These are phyloP conservation scores for Ulmus americana DNA, from an alignment of 331 rosid species.

Conservation along the genomic window DNA sequence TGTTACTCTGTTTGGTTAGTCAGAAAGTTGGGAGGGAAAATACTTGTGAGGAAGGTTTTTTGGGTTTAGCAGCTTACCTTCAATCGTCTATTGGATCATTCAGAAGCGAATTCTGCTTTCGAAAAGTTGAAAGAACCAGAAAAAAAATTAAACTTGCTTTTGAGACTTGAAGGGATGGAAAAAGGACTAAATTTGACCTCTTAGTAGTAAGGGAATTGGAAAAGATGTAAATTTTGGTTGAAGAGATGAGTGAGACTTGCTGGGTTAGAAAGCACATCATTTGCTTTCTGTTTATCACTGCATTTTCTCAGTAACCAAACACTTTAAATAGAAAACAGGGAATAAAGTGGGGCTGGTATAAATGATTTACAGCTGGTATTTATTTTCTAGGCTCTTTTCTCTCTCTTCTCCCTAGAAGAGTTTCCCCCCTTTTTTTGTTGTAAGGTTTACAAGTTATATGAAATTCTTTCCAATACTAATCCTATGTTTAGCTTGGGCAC, in stretches of 20 bases:
- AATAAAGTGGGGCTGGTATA: neutral
- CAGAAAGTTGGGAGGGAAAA: constrained; percentile 2
- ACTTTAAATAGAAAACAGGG: neutral
- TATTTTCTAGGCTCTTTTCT: too few relatives aligned
- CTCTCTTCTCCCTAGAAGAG: neutral
- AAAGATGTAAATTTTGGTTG: neutral
- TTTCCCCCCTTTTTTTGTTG: neutral
- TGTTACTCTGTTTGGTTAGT: constrained; percentile 4
- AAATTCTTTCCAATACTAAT: neutral
- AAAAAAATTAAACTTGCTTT: neutral
- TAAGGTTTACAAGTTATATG: neutral
- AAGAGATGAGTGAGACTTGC: neutral
- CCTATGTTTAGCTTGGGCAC: neutral
- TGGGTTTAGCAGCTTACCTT: neutral
- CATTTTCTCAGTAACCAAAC: constrained; percentile 6
- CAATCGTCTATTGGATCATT: neutral
- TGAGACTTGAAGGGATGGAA: neutral
- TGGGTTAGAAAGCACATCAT: neutral
- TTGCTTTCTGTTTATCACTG: neutral
- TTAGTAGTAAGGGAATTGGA: neutral
- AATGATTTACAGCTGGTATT: neutral
- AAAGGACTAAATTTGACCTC: neutral
- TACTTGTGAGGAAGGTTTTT: neutral
- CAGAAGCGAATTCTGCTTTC: neutral
- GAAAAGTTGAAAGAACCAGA: neutral